A percentile compares a stretch with the other conserved stretches of the same genome.
Conservation (phyloP, 208 protist genomes). For the Leishmania arabica region DNA sequence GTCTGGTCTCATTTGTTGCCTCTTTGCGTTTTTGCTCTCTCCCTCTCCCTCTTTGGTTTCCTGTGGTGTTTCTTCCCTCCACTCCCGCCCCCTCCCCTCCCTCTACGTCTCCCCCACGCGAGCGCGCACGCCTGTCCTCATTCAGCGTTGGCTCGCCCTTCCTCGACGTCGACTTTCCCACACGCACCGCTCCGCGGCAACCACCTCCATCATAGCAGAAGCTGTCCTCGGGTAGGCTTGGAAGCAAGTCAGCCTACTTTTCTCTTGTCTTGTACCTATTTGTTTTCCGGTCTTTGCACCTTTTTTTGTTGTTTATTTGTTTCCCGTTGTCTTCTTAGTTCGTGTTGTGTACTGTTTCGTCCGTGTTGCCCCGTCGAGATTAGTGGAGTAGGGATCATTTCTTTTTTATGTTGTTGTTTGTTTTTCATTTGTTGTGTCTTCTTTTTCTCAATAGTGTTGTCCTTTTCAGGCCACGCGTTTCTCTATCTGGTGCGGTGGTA, state of each 20-base stretch:
- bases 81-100: not conserved
- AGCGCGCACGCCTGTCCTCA: not conserved
- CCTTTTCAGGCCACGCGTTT: not conserved
- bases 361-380: not conserved
- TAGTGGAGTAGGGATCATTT: not conserved
- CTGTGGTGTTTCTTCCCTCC: not conserved
- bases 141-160: not conserved
- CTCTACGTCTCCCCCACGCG: not conserved
- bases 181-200: not conserved
- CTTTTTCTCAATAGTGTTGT: not conserved
- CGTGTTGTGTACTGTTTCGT: not conserved
- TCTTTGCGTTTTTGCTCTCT: not conserved
- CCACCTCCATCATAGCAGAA: not conserved
- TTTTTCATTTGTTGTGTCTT: not conserved
- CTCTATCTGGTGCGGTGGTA: conserved; percentile 8
- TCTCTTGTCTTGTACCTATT: conserved; percentile 1
- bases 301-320: not conserved
- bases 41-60: not conserved
- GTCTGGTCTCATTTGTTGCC: conserved; percentile 1
- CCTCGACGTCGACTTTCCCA: not conserved
- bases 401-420: too few species aligned
- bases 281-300: not conserved
- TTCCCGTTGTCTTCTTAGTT: not conserved
- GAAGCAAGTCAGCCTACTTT: not conserved
- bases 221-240: not conserved